Base-by-base conservation (phyloP, 2,329 filamentous ascomycete species). In the Geosmithia morbida region DNA sequence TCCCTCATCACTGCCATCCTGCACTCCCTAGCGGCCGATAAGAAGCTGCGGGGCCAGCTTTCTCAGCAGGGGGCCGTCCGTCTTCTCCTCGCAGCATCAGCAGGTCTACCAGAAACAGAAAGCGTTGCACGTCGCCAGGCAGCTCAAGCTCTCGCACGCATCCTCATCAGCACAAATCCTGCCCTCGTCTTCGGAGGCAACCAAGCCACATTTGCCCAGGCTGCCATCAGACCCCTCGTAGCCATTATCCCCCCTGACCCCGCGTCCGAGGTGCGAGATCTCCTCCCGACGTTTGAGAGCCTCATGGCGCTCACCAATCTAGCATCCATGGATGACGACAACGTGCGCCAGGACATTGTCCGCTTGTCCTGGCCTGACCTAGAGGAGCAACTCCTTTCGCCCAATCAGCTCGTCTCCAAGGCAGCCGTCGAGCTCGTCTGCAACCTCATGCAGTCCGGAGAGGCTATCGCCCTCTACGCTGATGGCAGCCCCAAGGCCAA, bases 31-130 rank as follows among this genome's bases (percentile, higher is more conserved):
- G 82, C 87, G 17, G 80, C 82, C 56, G 81, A 80, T n/a, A 71
- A 81, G 40, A 79, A 79, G 48, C 72, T 87, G 48, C 80, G 92
- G 11, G 85, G 87, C 1, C 74, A 78, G 45, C 79, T 98, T 52
- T 86, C 88, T 2, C 92, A 97, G 59, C 89, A 97, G 70, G 92
- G 92, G n/a, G 87, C 86, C 2, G 77, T 96, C 17, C 92, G 85
- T 55, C 75, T 96, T 1, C 73, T 97, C 19, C 74, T 97, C 22
- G 76, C 82, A 14, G 75, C 82, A 48, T 81, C 80, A 73, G 70
- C 74, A 13, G 68, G 70, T n/a, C 70, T 87, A 3, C 70, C 76
- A 2, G 69, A 76, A 29, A 66, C 70, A 2, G 72, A 74, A 43
- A 53, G 59, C 10, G 57, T 59, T 30, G 58, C 66, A 1, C 74